A percentile compares a stretch with the other conserved stretches of the same genome.
These are phyloP conservation scores for Trichoderma reesei DNA, from an alignment of 495 filamentous ascomycete genomes.

Conservation along the genomic window DNA sequence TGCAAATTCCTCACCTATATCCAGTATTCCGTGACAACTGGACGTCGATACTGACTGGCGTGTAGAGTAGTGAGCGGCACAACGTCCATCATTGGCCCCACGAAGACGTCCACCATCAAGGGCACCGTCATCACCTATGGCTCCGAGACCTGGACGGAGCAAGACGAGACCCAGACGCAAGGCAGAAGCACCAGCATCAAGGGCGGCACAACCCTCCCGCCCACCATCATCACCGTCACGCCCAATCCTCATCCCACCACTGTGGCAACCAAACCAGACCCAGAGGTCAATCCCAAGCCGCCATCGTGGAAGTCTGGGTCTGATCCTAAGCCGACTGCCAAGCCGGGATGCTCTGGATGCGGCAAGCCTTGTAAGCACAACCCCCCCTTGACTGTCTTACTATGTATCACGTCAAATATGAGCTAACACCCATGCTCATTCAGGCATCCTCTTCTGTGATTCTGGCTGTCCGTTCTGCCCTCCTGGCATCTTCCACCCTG, in stretches of 20 bases:
- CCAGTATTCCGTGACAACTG: too few relatives aligned
- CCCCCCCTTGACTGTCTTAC: not conserved
- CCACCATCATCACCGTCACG: not conserved
- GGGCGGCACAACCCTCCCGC: conserved; percentile 1
- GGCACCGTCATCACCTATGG: not conserved
- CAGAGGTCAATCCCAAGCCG: not conserved
- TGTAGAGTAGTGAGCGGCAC: not conserved
- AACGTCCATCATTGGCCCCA: not conserved
- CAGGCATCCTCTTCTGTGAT: conserved; percentile 3
- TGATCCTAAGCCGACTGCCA: not conserved
- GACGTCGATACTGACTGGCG: not conserved
- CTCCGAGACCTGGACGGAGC: not conserved
- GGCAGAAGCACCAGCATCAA: not conserved
- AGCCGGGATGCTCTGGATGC: not conserved
- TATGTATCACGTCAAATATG: not conserved
- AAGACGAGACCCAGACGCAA: not conserved
- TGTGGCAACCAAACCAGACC: conserved; percentile 3
- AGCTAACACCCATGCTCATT: too few relatives aligned
- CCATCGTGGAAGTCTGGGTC: not conserved
- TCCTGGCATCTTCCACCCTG: not conserved
- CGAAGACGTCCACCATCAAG: not conserved
- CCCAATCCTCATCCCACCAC: conserved; percentile 12
- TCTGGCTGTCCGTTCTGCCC: conserved; percentile 6
- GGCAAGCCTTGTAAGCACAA: not conserved
- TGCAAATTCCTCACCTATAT: not conserved